A percentile compares a stretch with the other conserved stretches of the same genome.
These are phyloP conservation scores for Cyberlindnera mrakii DNA, from an alignment of 805 yeast species.

Conservation along the genomic window DNA sequence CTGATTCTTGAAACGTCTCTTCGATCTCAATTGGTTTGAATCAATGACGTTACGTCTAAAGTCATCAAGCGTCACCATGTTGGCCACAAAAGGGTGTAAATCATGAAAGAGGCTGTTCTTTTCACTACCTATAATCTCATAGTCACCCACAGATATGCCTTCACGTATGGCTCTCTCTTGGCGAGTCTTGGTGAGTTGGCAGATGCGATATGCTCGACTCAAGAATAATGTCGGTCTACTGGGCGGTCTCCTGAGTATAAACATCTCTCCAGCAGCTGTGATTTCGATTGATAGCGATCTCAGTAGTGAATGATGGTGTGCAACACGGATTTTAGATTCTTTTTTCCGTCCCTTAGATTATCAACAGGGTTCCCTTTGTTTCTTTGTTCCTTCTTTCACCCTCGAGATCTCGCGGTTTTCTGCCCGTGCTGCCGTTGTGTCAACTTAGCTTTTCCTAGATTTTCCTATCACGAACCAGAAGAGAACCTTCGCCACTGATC, in stretches of 20 bases:
- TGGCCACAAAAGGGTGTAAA: conserved; percentile 4
- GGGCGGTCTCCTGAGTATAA: not conserved
- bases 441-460: too few relatives aligned
- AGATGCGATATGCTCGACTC: too few relatives aligned
- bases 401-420: too few relatives aligned
- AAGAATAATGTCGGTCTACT: not conserved
- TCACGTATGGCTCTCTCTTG: conserved; percentile 2
- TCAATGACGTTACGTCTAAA: conserved; percentile 10
- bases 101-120: not conserved
- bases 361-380: too few relatives aligned
- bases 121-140: conserved; percentile 5
- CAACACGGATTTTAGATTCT: too few relatives aligned
- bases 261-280: not conserved
- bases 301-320: too few relatives aligned
- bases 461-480: too few relatives aligned
- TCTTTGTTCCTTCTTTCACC: too few relatives aligned
- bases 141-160: conserved; percentile 10
- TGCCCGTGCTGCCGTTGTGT: too few relatives aligned
- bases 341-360: too few relatives aligned
- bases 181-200: not conserved
- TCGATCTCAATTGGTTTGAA: not conserved
- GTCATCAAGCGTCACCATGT: conserved; percentile 7
- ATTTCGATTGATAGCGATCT: not conserved
- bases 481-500: too few relatives aligned
- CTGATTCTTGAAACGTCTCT: conserved; percentile 3